Evolutionary conservation across 2,329 filamentous ascomycete species (phyloP), one percentile per base, ranked within the genome.

Genomic region (Xylariaceae sp.): DNA sequence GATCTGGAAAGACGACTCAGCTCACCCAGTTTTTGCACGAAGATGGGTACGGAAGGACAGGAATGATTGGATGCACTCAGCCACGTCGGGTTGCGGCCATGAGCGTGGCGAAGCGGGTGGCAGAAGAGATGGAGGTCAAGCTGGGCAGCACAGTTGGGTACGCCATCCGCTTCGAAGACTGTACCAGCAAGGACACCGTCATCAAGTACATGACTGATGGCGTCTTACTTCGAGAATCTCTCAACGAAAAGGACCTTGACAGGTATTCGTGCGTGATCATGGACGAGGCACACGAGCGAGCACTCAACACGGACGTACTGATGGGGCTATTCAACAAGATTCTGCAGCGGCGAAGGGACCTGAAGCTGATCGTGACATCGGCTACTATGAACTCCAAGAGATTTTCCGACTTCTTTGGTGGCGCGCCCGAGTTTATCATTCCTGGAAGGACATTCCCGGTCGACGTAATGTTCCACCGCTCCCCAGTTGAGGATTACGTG

Each of bases 121-220:
- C 86, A 37, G 92, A 98, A 62, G 92, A 98, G 63, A 98, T 98
- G 93, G 85, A 94, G 47, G 88, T 94, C 28, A 81, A 81, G 36
- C 68, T 98, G 8, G 92, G 92, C 31, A 80, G 82, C 36, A 75
- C 81, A 1, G 93, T 98, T 23, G 92, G 92, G 19, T 98, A 98
- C 58, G 88, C 92, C 1, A 98, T 98, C 55, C 88, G 92, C 34
- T 98, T 98, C 51, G 92, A 98, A 56, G 93, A 98, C 57, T 95
- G 89, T 59, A 98, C 92, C 1, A 94, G 87, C 65, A 87, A 88
- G 47, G 83, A 96, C 37, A 98, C 92, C 0, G 71, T 81, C 39
- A 96, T 98, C 64, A 98, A 98, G 61, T 98, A 98, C 59, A 95
- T 98, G 89, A 98, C 92, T 0, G 93, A 98, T 52, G 92, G 92